Percentiles rank a stretch among this genome's conserved stretches.
These are phyloP conservation scores for Monosporascus sp. DNA, from an alignment of 2,329 filamentous ascomycete genomes.

Conservation along the genomic window DNA sequence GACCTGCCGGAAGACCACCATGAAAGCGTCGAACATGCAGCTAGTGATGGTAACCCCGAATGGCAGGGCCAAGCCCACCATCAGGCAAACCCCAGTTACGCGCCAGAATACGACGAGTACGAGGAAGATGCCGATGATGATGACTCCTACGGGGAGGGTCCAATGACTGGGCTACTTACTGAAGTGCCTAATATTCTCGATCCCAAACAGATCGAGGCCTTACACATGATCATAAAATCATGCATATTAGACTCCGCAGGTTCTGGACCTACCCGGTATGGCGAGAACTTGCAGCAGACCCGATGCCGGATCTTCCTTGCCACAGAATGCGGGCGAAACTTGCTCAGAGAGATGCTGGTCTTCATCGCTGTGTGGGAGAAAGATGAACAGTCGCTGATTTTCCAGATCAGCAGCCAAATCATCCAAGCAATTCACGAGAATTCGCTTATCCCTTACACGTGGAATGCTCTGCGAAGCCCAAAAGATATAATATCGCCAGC, in stretches of 20 bases:
- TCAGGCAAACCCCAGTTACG: constrained; percentile 33
- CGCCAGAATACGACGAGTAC: constrained; percentile 46
- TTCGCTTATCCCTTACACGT: constrained; percentile 84
- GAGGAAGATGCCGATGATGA: constrained; percentile 55
- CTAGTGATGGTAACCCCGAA: constrained; percentile 27
- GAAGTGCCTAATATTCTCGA: constrained; percentile 93
- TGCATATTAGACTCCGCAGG: constrained; percentile 83
- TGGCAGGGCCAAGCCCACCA: constrained; percentile 34
- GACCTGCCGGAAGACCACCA: constrained; percentile 29
- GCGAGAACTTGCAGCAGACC: constrained; percentile 84
- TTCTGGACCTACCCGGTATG: constrained; percentile 59
- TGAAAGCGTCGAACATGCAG: constrained; percentile 33
- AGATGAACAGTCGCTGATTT: constrained; percentile 87
- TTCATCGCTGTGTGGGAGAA: constrained; percentile 98
- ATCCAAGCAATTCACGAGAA: constrained; percentile 89
- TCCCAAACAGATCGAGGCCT: constrained; percentile 88
- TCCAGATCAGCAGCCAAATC: constrained; percentile 94
- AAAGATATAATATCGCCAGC: constrained; percentile 96
- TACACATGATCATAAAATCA: constrained; percentile 96
- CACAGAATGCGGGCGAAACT: constrained; percentile 82
- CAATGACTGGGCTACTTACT: constrained; percentile 77
- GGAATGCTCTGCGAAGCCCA: constrained; percentile 83
- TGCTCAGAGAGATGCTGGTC: constrained; percentile 84
- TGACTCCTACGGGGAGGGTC: constrained; percentile 73
- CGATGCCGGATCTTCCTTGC: constrained; percentile 85